Evolutionary conservation across 2,329 filamentous ascomycete species (phyloP), one percentile per base, ranked within the genome.

Genomic region (Pseudogymnoascus sp.): DNA sequence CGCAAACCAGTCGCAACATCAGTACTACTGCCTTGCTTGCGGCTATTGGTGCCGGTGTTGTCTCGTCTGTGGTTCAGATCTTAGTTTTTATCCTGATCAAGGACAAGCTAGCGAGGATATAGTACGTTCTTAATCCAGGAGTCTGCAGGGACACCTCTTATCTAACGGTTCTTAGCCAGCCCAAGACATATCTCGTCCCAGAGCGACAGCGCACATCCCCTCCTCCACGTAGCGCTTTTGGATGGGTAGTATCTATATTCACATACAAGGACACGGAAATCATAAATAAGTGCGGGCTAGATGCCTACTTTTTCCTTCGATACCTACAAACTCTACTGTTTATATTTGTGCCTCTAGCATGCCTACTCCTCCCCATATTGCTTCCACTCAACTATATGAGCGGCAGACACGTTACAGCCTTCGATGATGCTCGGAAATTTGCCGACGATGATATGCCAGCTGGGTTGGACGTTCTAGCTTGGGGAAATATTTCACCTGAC

Each of bases 221-320:
- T 1, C 89, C 90, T 1, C 88, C 89, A 0, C 75, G 73, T 59
- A 81, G 74, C 54, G 76, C 80, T 37, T 77, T 81, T 72, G 77
- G 76, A 5, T 70, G 67, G 68, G 61, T 86, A 62, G 65, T 84
- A 67, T 71, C 82, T 74, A 72, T 96, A 80, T 79, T 89, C 76
- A 73, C 86, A 77, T 76, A 90, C 76, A 73, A 85, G 78, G 82
- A 90, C 64, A 81, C 90, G 11, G 90, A 96, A 67, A 85, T 99
- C 67, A 96, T 99, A 69, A 88, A 93, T 60, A 96, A 97, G 74
- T 97, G 93, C 67, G 94, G 94, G 16, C 83, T 99, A 8, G 94
- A 99, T 72, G 92, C 93, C 70, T 99, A 96, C 76, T 96, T 97
- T 78, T 99, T 99, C 74, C 81, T 99, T 1, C 89, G 95, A 64